Percentiles rank a stretch among this genome's conserved stretches.
phyloP scores from a whole-genome alignment of 305 asterid genomes.

The Solanum hybrid region DNA sequence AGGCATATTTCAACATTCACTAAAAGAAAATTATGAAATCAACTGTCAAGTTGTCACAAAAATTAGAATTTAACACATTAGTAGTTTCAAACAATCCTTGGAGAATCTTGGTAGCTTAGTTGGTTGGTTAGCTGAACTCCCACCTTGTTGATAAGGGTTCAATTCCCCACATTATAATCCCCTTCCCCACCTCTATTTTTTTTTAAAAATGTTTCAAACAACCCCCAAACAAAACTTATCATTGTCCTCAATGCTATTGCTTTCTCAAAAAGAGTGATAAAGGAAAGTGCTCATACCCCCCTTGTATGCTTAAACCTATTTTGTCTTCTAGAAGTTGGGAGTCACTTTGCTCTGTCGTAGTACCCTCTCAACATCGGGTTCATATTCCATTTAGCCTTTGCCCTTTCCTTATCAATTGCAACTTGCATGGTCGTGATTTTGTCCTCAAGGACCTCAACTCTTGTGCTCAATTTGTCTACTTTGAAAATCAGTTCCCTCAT shows the following conservation, averaged over 20 bases:
- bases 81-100: background rate
- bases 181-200: background rate
- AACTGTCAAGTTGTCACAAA: background rate
- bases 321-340: background rate
- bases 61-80: background rate
- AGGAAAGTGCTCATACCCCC: background rate
- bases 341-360: no score
- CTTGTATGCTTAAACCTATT: background rate
- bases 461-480: background rate
- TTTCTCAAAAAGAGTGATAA: background rate
- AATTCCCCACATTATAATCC: background rate
- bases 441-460: background rate
- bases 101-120: background rate
- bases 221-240: background rate
- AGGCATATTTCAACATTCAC: background rate
- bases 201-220: background rate
- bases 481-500: background rate
- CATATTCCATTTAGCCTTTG: background rate
- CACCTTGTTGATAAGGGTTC: background rate
- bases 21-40: background rate
- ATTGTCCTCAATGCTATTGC: background rate
- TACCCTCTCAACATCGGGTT: background rate
- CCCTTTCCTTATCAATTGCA: background rate
- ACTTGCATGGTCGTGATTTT: background rate
- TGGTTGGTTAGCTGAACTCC: background rate